Evolutionary conservation across 1,139 yeast species (phyloP).

Genomic region (Magnusiomyces magnusii): DNA sequence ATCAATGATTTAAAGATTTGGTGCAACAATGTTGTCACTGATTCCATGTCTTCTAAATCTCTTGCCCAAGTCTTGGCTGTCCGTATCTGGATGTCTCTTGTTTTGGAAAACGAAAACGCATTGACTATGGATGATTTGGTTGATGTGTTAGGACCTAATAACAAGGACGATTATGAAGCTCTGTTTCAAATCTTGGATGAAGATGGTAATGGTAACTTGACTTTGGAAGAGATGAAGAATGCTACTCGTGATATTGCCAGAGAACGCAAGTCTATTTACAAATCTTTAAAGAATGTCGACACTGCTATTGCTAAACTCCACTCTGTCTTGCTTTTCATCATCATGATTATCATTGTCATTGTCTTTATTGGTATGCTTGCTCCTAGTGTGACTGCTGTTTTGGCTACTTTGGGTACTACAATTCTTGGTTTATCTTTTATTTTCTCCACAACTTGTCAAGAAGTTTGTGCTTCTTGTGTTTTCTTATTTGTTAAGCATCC

Average conservation of each 20-base stretch:
- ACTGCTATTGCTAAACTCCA: constrained; percentile 38
- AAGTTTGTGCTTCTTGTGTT: constrained; percentile 36
- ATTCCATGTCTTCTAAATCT: constrained; percentile 30
- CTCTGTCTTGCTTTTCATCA: constrained; percentile 33
- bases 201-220: constrained; percentile 35
- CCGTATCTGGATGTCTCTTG: constrained; percentile 39
- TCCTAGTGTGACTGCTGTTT: constrained; percentile 36
- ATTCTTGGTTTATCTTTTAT: constrained; percentile 37
- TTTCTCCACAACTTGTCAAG: constrained; percentile 36
- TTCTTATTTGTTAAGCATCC: constrained; percentile 40
- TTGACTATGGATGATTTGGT: constrained; percentile 33
- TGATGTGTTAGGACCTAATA: constrained; percentile 32
- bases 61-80: constrained; percentile 33
- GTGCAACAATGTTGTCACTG: constrained; percentile 31
- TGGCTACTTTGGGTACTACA: constrained; percentile 39
- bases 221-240: constrained; percentile 35
- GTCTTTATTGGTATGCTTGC: constrained; percentile 39
- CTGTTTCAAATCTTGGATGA: constrained; percentile 34
- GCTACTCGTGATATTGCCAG: constrained; percentile 32
- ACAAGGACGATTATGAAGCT: constrained; percentile 30
- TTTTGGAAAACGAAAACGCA: constrained; percentile 34
- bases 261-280: constrained; percentile 34
- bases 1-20: constrained; percentile 13
- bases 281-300: constrained; percentile 37
- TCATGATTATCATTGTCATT: constrained; percentile 31